Percentiles rank a stretch among this genome's conserved stretches.
Evolutionary conservation across 176 grass and related monocot species (phyloP).

Genomic region (Puccinellia tenuiflora): DNA sequence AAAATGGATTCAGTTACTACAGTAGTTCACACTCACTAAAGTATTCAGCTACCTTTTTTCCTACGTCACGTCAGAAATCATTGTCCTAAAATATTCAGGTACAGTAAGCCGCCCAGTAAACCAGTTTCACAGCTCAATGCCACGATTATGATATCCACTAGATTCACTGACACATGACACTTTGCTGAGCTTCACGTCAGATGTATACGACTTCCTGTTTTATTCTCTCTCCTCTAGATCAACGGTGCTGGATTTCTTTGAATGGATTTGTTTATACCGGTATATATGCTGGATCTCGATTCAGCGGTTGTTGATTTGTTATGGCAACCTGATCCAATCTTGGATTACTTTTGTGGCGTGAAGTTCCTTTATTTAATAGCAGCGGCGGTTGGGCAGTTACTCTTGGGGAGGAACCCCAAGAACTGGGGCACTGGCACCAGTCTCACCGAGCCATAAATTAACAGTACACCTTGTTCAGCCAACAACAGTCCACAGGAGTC

Average conservation of each 20-base stretch:
- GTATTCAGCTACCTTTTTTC: not conserved
- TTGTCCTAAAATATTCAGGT: no score
- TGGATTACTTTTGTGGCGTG: not conserved
- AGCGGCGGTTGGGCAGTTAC: not conserved
- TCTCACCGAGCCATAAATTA: not conserved
- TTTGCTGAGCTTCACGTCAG: not conserved
- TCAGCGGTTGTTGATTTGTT: not conserved
- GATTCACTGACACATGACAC: not conserved
- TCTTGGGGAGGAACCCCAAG: not conserved
- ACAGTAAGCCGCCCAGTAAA: not conserved
- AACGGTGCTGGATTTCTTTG: not conserved
- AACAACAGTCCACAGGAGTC: not conserved
- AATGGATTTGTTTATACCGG: not conserved
- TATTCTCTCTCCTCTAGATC: not conserved
- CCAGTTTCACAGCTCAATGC: not conserved
- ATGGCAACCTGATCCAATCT: not conserved
- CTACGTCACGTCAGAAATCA: not conserved
- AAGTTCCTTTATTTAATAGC: conserved; percentile 11
- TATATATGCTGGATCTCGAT: not conserved
- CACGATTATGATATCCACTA: not conserved
- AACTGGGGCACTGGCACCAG: not conserved
- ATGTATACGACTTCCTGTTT: not conserved
- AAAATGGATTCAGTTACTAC: not conserved
- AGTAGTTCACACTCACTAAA: no score
- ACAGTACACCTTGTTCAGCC: not conserved